Conservation (phyloP, 2,329 filamentous ascomycete species). For the Diaporthe velutina region DNA sequence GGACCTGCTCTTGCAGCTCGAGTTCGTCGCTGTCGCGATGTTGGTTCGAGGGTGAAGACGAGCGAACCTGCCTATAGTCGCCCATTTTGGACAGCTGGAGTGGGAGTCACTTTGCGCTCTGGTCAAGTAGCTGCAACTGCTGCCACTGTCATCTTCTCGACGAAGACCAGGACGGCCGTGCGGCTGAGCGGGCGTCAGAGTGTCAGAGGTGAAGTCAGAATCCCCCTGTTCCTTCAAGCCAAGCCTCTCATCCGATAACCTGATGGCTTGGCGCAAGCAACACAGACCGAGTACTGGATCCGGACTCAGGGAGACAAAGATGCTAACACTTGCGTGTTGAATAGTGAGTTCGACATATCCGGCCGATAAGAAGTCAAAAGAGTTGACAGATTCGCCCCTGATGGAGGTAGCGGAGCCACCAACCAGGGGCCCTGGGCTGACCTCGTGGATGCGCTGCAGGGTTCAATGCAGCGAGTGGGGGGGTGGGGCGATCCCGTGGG, state of each 20-base stretch:
- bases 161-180: not conserved
- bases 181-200: not conserved
- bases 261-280: conserved; percentile 9
- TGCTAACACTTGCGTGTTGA: not conserved
- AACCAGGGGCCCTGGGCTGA: conserved; percentile 21
- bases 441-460: conserved; percentile 26
- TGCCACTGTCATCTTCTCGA: conserved; percentile 16
- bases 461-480: not conserved
- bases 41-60: conserved; percentile 38
- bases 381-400: not conserved
- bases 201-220: conserved; percentile 4
- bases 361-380: not conserved
- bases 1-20: conserved; percentile 33
- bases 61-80: conserved; percentile 41
- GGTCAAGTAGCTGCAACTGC: not conserved
- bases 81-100: conserved; percentile 20
- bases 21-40: conserved; percentile 23
- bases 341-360: not conserved
- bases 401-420: conserved; percentile 12
- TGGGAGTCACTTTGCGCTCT: not conserved
- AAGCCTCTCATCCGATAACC: conserved; percentile 2
- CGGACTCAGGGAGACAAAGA: not conserved
- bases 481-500: conserved; percentile 6
- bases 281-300: not conserved
- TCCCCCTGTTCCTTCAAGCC: conserved; percentile 6